Conservation (phyloP, 345 rosid genomes). For the Gossypium turneri region DNA sequence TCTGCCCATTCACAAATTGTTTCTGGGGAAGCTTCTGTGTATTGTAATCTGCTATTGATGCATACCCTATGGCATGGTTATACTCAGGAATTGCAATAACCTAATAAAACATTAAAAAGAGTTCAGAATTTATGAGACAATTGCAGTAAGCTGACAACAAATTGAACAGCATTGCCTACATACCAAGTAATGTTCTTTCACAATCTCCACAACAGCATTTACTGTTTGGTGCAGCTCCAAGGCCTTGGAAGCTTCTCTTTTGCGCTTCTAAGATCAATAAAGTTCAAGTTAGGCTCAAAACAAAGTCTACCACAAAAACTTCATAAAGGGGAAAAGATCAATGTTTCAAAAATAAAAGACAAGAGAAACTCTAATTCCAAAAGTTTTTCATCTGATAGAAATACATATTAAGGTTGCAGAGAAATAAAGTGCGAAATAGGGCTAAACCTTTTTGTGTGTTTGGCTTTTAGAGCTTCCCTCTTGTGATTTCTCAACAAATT, state of each 20-base stretch:
- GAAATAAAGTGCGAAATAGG: slow-evolving; percentile 4
- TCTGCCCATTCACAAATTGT: slow-evolving; percentile 70
- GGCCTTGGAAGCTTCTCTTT: slow-evolving; percentile 53
- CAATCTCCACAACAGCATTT: slow-evolving; percentile 82
- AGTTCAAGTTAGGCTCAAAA: slow-evolving; percentile 13
- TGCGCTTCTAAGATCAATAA: slow-evolving; percentile 58
- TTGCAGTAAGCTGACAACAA: slow-evolving; percentile 17
- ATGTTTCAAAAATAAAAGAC: background rate
- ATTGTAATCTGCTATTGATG: slow-evolving; percentile 77
- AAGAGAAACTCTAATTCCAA: background rate
- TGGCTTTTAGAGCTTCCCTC: slow-evolving; percentile 38
- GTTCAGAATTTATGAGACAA: slow-evolving; percentile 23
- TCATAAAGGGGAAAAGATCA: background rate
- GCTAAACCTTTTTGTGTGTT: slow-evolving; percentile 55
- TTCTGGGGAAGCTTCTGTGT: slow-evolving; percentile 63
- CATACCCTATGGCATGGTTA: slow-evolving; percentile 73
- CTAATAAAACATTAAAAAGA: slow-evolving; percentile 38
- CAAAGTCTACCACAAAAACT: slow-evolving; percentile 5
- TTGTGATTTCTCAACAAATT: slow-evolving; percentile 42
- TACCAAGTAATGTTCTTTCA: slow-evolving; percentile 93
- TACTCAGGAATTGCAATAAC: slow-evolving; percentile 82
- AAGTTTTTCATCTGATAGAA: background rate
- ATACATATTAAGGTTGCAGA: slow-evolving; percentile 6
- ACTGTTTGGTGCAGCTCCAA: slow-evolving; percentile 74
- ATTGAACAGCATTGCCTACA: slow-evolving; percentile 24